Percentiles rank a stretch among this genome's conserved stretches.
Evolutionary conservation across 768 basidiomycete genomes (phyloP).

Genomic region (Pulveroboletus sp.): DNA sequence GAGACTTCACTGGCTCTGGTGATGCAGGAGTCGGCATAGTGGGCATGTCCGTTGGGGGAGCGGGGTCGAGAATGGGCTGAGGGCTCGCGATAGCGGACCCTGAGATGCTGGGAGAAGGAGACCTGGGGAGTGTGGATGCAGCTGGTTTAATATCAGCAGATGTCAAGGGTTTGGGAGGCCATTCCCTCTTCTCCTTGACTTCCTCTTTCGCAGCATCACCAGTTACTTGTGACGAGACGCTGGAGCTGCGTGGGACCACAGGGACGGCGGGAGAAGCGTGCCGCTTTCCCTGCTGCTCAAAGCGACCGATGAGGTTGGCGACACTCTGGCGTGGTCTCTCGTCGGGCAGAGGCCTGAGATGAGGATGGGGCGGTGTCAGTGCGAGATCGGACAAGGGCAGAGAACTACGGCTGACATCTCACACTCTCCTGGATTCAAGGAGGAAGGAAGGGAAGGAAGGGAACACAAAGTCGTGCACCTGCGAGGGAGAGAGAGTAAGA

Average conservation of each 20-base stretch:
- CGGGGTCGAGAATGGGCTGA: constrained; percentile 26
- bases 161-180: constrained; percentile 56
- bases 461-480: constrained; percentile 10
- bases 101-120: constrained; percentile 19
- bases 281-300: constrained; percentile 77
- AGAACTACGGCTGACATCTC: constrained; percentile 26
- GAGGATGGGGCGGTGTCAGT: constrained; percentile 10
- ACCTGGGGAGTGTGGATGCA: constrained; percentile 34
- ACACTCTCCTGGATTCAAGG: constrained; percentile 15
- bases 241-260: constrained; percentile 54
- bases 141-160: constrained; percentile 32
- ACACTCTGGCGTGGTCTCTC: constrained; percentile 84
- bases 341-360: constrained; percentile 75
- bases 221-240: constrained; percentile 58
- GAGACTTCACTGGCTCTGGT: constrained; percentile 18
- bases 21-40: constrained; percentile 20
- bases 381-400: constrained; percentile 4
- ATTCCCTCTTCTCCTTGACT: constrained; percentile 67
- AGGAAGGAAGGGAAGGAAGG: constrained; percentile 7
- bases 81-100: constrained; percentile 24
- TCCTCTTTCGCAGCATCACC: constrained; percentile 66
- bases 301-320: constrained; percentile 86
- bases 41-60: constrained; percentile 14
- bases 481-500: constrained; percentile 8
- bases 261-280: constrained; percentile 39